A percentile compares a stretch with the other conserved stretches of the same genome.
Evolutionary conservation across 164 flowering plant species (phyloP).

Genomic region (Houttuynia cordata): DNA sequence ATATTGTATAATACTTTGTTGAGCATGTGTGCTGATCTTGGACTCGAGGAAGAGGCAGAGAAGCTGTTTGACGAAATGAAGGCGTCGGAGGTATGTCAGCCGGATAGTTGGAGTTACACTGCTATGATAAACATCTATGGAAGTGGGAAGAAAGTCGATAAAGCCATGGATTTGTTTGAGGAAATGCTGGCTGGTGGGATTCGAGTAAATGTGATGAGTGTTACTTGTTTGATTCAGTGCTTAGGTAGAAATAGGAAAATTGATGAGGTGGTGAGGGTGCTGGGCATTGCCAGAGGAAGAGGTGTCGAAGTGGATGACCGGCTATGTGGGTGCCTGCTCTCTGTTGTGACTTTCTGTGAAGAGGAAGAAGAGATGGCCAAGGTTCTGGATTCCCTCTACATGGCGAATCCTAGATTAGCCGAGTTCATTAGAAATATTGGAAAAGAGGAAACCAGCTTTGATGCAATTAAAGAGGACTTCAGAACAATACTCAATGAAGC

Average conservation of each 20-base stretch:
- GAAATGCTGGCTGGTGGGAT: constrained; percentile 52
- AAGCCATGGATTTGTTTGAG: constrained; percentile 59
- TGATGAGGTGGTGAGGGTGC: constrained; percentile 68
- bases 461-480: constrained; percentile 50
- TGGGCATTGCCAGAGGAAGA: constrained; percentile 23
- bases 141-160: constrained; percentile 65
- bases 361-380: constrained; percentile 32
- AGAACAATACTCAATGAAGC: constrained; percentile 37
- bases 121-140: constrained; percentile 87
- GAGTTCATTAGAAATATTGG: constrained; percentile 32
- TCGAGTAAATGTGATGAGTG: constrained; percentile 73
- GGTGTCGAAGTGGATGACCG: constrained; percentile 79
- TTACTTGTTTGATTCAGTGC: constrained; percentile 84
- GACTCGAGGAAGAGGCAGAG: constrained; percentile 79
- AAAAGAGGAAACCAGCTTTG: constrained; percentile 30
- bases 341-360: constrained; percentile 57
- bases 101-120: constrained; percentile 86
- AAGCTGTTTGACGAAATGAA: constrained; percentile 79
- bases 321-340: constrained; percentile 75
- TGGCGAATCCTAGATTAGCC: constrained; percentile 52
- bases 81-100: constrained; percentile 31
- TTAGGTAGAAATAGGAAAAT: constrained; percentile 58
- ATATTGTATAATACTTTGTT: constrained; percentile 71
- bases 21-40: constrained; percentile 97
- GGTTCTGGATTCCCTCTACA: constrained; percentile 48